Conservation (phyloP, 768 basidiomycete genomes). For the Suillus luteus region DNA sequence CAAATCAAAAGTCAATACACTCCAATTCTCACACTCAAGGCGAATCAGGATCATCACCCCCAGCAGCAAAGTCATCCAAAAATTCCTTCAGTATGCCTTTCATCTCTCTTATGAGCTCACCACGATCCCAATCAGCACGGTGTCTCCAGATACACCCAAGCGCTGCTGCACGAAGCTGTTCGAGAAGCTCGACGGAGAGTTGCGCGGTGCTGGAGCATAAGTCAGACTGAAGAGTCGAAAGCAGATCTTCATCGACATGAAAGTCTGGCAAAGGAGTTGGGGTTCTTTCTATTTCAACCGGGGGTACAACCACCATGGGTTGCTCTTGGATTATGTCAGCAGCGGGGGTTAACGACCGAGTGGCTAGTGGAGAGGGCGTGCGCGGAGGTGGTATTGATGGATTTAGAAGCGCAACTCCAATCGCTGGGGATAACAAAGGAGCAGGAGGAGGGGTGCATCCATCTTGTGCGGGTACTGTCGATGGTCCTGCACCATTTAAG, state of each 20-base stretch:
- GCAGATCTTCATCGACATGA: slow-evolving; percentile 51
- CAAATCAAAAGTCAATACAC: not conserved
- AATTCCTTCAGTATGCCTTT: slow-evolving; percentile 60
- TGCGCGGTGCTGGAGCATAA: slow-evolving; percentile 55
- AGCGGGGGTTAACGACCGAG: not conserved
- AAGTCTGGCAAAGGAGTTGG: slow-evolving; percentile 83
- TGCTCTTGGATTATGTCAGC: slow-evolving; percentile 18
- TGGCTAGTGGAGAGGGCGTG: not conserved
- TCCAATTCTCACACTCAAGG: slow-evolving; percentile 17
- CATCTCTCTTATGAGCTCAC: slow-evolving; percentile 61
- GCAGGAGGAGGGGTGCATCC: not conserved
- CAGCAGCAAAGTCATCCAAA: slow-evolving; percentile 57
- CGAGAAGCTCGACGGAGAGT: slow-evolving; percentile 86
- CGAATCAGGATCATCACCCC: slow-evolving; percentile 14
- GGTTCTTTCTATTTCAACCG: slow-evolving; percentile 51
- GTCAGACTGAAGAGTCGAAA: slow-evolving; percentile 50
- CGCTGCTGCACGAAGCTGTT: slow-evolving; percentile 87
- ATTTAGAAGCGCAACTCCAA: not conserved
- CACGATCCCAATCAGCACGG: slow-evolving; percentile 82
- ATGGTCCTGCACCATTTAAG: slow-evolving; percentile 24
- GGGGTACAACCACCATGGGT: slow-evolving; percentile 23
- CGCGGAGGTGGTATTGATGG: not conserved
- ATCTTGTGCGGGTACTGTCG: not conserved
- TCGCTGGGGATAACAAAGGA: not conserved
- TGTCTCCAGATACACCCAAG: slow-evolving; percentile 82